These are phyloP conservation scores for Daldinia childiae DNA, from an alignment of 495 filamentous ascomycete genomes.

Conservation along the genomic window DNA sequence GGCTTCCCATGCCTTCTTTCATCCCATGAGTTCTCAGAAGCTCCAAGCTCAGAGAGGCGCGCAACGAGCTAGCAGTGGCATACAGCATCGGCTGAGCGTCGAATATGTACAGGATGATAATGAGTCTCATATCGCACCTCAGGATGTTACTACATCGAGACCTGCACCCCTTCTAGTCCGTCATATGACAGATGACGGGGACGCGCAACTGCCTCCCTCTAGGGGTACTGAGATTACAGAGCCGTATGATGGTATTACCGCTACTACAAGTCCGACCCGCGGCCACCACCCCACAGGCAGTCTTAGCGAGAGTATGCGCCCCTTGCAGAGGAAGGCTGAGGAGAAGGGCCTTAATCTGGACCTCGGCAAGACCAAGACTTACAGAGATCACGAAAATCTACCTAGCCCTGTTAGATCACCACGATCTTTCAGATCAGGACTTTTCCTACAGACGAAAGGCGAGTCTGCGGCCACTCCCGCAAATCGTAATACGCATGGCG, in stretches of 20 bases:
- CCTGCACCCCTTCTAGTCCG: conserved; percentile 49
- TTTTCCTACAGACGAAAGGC: conserved; percentile 64
- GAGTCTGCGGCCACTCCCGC: conserved; percentile 59
- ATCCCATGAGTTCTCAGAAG: conserved; percentile 95
- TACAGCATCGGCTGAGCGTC: conserved; percentile 49
- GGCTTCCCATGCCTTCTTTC: conserved; percentile 90
- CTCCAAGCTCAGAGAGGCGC: conserved; percentile 87
- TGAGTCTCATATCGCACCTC: conserved; percentile 47
- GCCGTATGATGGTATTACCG: conserved; percentile 69
- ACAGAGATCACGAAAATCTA: conserved; percentile 54
- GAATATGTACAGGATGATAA: conserved; percentile 53
- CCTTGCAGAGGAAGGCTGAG: conserved; percentile 67
- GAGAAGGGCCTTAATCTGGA: conserved; percentile 65
- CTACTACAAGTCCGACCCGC: conserved; percentile 77
- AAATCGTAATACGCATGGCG: conserved; percentile 65
- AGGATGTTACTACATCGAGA: conserved; percentile 61
- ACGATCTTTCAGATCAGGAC: conserved; percentile 74
- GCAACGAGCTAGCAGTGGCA: conserved; percentile 51
- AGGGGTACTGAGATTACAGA: conserved; percentile 83
- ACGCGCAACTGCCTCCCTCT: conserved; percentile 69
- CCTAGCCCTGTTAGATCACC: conserved; percentile 72
- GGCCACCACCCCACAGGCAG: conserved; percentile 71
- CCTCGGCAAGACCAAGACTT: conserved; percentile 61
- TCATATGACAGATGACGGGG: conserved; percentile 60
- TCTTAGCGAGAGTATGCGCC: conserved; percentile 76